Base-by-base conservation (phyloP, 495 filamentous ascomycete species). In the Aspergillus saccharolyticus region DNA sequence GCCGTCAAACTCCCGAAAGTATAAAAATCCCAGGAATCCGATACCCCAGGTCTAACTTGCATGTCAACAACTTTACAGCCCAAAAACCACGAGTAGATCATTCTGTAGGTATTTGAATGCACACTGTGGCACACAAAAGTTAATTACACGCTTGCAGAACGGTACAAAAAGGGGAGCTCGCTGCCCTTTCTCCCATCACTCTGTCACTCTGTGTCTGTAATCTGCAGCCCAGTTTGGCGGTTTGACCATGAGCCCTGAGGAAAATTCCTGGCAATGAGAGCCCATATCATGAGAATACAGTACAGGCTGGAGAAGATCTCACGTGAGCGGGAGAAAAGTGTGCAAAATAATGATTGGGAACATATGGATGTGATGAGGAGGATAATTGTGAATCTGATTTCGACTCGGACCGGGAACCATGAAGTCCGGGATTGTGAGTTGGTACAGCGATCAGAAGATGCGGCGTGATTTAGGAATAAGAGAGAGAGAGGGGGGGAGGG, bases 131-230 rank as follows among this genome's bases (percentile, higher is more conserved):
- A 15, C 33, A 50, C 47, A 50, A 50, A 28, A 25, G 47, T 24
- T 50, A 50, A 28, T 28, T 50, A 50, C 47, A 50, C 22, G 47
- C 28, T 50, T 50, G 3, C 47, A 28, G 47, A 17, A 30, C 15
- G 47, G 24, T 30, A 50, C 24, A 24, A 18, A 18, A 30, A 30
- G 28, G 15, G 12, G 12, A 12, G 33, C 33, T 12, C 25, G 25
- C 25, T 28, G 25, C 25, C 4, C 25, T 28, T 9, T 28, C 3
- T 9, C 33, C 14, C 33, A n/a, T 39, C 33, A 6, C 33, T 39
- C 33, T 15, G 4, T 39, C 33, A 2, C 33, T 12, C 12, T 5
- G 5, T 30, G 25, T 10, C 25, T 39, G 33, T 12, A 39, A 39
- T 39, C 2, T 39, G 33, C 5, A 39, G 14, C 33, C 12, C 7